Evolutionary conservation across 306 rosid species (phyloP).

Genomic region (Begonia fuchsioides): DNA sequence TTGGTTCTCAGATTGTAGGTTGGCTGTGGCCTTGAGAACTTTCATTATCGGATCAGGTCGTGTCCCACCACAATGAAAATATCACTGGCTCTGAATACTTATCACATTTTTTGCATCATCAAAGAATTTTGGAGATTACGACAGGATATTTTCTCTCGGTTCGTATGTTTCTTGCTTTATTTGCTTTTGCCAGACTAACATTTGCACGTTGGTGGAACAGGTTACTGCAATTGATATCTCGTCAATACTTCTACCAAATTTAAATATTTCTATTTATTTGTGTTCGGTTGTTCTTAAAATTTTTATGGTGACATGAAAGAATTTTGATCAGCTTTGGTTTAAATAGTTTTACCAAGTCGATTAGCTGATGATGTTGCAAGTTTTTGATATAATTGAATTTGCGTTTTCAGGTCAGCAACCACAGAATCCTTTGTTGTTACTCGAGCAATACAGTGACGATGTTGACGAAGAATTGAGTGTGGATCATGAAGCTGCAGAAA

Average conservation of each 20-base stretch:
- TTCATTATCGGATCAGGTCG: constrained; percentile 60
- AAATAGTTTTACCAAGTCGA: constrained; percentile 8
- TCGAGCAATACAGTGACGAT: constrained; percentile 88
- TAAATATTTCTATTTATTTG: constrained; percentile 11
- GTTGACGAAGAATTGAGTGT: constrained; percentile 50
- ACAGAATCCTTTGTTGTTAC: constrained; percentile 78
- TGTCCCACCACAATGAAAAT: constrained; percentile 57
- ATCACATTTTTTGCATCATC: constrained; percentile 46
- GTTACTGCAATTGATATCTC: constrained; percentile 46
- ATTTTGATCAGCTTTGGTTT: constrained; percentile 1
- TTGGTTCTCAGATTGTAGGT: constrained; percentile 73
- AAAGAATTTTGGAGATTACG: constrained; percentile 60
- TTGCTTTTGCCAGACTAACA: constrained; percentile 46
- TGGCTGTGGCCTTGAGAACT: constrained; percentile 79
- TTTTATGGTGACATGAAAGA: not conserved
- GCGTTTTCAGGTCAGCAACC: constrained; percentile 51
- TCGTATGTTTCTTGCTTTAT: constrained; percentile 92
- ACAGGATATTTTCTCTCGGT: constrained; percentile 63
- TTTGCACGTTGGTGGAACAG: constrained; percentile 56
- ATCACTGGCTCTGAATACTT: constrained; percentile 53
- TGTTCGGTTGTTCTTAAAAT: not conserved
- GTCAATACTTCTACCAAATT: constrained; percentile 20
- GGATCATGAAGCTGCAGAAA: constrained; percentile 18
- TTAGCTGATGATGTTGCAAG: constrained; percentile 8
- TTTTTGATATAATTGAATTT: constrained; percentile 34